Evolutionary conservation across 2,329 filamentous ascomycete genomes (phyloP), one percentile per base, ranked within the genome.

Genomic region (Pestalotiopsis fici): DNA sequence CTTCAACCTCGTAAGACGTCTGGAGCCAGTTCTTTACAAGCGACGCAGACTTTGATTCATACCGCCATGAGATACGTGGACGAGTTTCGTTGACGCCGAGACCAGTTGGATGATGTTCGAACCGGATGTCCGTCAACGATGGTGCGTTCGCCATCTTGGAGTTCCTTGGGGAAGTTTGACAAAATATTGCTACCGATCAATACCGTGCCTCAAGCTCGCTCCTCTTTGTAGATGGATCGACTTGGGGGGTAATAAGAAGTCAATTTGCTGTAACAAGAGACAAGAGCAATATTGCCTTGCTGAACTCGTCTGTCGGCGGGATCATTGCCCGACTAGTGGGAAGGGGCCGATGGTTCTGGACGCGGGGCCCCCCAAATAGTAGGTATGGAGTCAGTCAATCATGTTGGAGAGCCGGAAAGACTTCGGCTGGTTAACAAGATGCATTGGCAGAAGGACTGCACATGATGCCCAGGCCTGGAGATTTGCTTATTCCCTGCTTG

Each of bases 31-130:
- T 43, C 15, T 18, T n/a, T 13, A 28, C 2, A 23, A 5, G 3
- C 6, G 59, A 9, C 23, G 18, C 27, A 18, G 15, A 18, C 13
- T 57, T n/a, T 27, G 59, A 15, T 13, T 43, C 25, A 28, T 35
- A 66, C 11, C 28, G 25, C 65, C 65, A 66, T 27, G 65, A 66
- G 25, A 66, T 55, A 11, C 47, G 37, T 15, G 65, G 65, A 12
- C 18, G n/a, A 3, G 47, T 13, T 6, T 25, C 23, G 47, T 56
- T 21, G n/a, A 66, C 27, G 11, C 57, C 39, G 23, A 66, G 31
- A 18, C 65, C 65, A 35, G 23, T 57, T 1, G 39, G 65, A 23
- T 66, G 65, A 15, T 66, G 59, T 21, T 66, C 65, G 57, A 66
- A 66, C 11, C 62, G 62, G 9, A 64, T 23, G 62, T 64, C 47